Conservation (phyloP, 306 rosid genomes). For the Potentilla sterilis region DNA sequence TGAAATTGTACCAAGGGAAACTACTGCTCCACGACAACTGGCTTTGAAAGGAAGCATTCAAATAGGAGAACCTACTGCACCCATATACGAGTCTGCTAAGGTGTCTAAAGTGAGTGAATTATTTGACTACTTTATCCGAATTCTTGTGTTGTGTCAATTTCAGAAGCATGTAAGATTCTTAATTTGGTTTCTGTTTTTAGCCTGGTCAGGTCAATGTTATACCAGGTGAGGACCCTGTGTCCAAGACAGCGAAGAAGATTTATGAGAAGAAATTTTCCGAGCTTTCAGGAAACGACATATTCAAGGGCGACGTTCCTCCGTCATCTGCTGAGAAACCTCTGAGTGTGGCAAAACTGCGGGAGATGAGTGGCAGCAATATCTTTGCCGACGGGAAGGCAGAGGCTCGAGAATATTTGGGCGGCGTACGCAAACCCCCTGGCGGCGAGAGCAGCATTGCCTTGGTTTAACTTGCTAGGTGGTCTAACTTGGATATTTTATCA, state of each 20-base stretch:
- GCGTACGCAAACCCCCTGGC: constrained; percentile 98
- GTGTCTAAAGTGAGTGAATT: constrained; percentile 38
- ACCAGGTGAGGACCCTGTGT: constrained; percentile 45
- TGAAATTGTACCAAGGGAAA: constrained; percentile 79
- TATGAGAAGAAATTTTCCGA: constrained; percentile 65
- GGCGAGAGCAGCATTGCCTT: constrained; percentile 99
- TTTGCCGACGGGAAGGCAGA: constrained; percentile 96
- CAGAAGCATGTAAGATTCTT: constrained; percentile 6
- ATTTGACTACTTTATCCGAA: constrained; percentile 21
- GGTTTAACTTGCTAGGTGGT: constrained; percentile 75
- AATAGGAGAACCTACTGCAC: constrained; percentile 59
- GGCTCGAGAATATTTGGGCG: constrained; percentile 86
- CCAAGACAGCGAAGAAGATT: constrained; percentile 87
- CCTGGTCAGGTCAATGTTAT: constrained; percentile 36
- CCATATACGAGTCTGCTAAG: constrained; percentile 40
- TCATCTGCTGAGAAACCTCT: constrained; percentile 74
- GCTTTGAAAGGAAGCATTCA: constrained; percentile 83
- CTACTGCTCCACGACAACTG: constrained; percentile 61
- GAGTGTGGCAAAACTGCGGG: constrained; percentile 80
- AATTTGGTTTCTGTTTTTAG: constrained; percentile 31
- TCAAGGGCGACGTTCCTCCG: constrained; percentile 72
- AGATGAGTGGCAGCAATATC: constrained; percentile 90
- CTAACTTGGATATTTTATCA: constrained; percentile 49
- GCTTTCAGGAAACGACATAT: constrained; percentile 85
- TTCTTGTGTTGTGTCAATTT: background rate